Evolutionary conservation across 2,329 filamentous ascomycete genomes (phyloP), one percentile per base, ranked within the genome.

Genomic region (Exophiala calicioides): DNA sequence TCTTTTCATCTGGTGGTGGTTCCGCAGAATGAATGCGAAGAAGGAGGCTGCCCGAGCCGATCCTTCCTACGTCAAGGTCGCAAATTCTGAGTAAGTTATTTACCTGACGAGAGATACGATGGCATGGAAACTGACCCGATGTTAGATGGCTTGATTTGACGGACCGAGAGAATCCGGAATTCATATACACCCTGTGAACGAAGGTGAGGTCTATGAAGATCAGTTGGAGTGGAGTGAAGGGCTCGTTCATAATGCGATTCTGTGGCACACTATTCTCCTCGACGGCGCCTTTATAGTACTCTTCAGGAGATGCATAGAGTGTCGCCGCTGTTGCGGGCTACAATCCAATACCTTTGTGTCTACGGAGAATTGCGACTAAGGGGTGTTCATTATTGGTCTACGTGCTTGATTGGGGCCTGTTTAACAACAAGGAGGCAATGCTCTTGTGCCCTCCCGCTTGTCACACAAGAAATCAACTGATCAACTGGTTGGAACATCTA

Each of bases 91-190:
- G 69, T 32, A 32, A 7, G 30, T 32, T 16, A 6, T 13, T 16
- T 32, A 6, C 13, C 8, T 32, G 13, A 10, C 6, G 7, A 10
- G 6, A 10, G 30, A 15, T 13, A 32, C n/a, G 15, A 6, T 32
- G 30, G 15, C 8, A 16, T 16, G 15, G 15, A 16, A 15, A 32
- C 30, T 16, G 8, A 32, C 8, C 30, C 9, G 9, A 9, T 32
- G 8, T 6, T 16, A 32, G 15, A 6, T 52, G 78, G 65, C 67
- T 80, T 45, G 81, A 86, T 60, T 63, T 85, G 55, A 85, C 81
- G 3, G 82, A 86, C 60, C 65, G 71, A 42, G 82, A 86, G 68
- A 86, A 84, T 50, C 67, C 70, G 1, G 77, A 85, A 60, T 84
- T 86, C 58, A 63, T 78, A 0, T 86, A 86, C 60, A 74, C 71